Percentiles rank a stretch among this genome's conserved stretches.
Conservation (phyloP, 2,329 filamentous ascomycete species). For the Plectosphaerella plurivora region DNA sequence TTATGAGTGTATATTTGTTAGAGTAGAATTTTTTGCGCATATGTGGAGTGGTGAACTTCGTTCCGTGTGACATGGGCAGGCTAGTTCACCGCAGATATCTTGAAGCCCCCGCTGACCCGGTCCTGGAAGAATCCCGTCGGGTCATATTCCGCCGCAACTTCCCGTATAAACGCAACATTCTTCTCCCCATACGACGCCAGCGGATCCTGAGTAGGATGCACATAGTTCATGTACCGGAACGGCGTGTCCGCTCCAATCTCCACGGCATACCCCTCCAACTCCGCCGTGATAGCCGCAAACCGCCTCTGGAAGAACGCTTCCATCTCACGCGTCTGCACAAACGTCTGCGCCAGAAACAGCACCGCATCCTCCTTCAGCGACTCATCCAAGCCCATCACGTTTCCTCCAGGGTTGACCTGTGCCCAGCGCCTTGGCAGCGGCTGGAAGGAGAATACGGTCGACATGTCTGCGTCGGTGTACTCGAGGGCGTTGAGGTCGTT, state of each 20-base stretch:
- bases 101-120: slow-evolving; percentile 22
- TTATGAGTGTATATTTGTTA: background rate
- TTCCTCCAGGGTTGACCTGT: slow-evolving; percentile 3
- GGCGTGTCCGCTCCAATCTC: slow-evolving; percentile 12
- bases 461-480: background rate
- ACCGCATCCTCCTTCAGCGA: background rate
- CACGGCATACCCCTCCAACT: slow-evolving; percentile 16
- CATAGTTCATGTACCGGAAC: slow-evolving; percentile 32
- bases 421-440: slow-evolving; percentile 8
- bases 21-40: too few relatives aligned
- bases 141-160: slow-evolving; percentile 25
- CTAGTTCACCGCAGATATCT: background rate
- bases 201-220: slow-evolving; percentile 20
- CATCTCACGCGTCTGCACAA: slow-evolving; percentile 17
- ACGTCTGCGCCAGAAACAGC: background rate
- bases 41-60: too few relatives aligned
- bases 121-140: slow-evolving; percentile 25
- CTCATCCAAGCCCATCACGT: slow-evolving; percentile 2
- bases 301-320: slow-evolving; percentile 22
- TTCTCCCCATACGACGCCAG: slow-evolving; percentile 24
- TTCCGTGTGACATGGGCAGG: too few relatives aligned
- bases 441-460: slow-evolving; percentile 11
- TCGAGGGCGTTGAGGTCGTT: background rate
- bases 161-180: slow-evolving; percentile 21
- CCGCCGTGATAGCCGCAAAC: slow-evolving; percentile 20